Percentiles rank a stretch among this genome's conserved stretches.
Conservation (phyloP, 225 moss, liverwort and hornwort genomes). For the Marchantia polymorpha region DNA sequence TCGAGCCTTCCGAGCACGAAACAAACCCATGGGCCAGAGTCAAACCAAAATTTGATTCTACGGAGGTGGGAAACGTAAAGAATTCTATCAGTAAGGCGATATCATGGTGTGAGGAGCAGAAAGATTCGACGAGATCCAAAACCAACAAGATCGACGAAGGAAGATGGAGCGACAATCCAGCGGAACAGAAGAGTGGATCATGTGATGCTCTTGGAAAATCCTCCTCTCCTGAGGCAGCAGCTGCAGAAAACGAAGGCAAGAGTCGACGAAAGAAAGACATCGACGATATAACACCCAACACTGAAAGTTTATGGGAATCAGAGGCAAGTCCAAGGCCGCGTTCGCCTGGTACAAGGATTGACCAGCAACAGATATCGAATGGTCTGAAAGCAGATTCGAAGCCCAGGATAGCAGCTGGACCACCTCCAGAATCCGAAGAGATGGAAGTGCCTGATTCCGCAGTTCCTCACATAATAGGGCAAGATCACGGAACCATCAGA, state of each 20-base stretch:
- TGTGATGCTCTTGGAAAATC: background rate
- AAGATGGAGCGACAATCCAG: background rate
- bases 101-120: background rate
- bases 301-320: background rate
- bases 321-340: background rate
- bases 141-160: background rate
- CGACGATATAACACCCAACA: background rate
- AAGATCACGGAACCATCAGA: slow-evolving; percentile 24
- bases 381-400: background rate
- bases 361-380: background rate
- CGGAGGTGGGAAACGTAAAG: background rate
- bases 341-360: background rate
- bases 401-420: no score
- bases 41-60: background rate
- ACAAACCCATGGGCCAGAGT: background rate
- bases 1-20: background rate
- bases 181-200: background rate
- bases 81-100: no score
- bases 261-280: background rate
- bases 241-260: no score
- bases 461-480: slow-evolving; percentile 31
- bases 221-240: no score
- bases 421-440: background rate
- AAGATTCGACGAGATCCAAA: background rate
- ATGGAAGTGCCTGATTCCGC: slow-evolving; percentile 35